Evolutionary conservation across 2,329 filamentous ascomycete species (phyloP).

Genomic region (Neofusicoccum kwambonambiense): DNA sequence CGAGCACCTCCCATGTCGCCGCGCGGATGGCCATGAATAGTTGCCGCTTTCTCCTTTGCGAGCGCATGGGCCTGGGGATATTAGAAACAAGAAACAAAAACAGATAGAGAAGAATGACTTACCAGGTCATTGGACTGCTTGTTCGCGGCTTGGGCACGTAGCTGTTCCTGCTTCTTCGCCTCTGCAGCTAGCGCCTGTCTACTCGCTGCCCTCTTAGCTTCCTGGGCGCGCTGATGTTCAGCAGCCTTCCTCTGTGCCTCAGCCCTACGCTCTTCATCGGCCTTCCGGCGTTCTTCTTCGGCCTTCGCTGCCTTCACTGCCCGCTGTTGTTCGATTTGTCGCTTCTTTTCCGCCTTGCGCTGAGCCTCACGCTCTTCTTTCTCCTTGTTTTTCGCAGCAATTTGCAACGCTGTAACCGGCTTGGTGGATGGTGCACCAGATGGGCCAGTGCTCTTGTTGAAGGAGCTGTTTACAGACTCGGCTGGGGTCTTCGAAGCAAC

Average conservation of each 20-base stretch:
- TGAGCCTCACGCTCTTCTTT: slow-evolving; percentile 80
- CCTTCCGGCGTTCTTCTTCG: slow-evolving; percentile 44
- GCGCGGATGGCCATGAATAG: slow-evolving; percentile 38
- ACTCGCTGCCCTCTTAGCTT: slow-evolving; percentile 37
- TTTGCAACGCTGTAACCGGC: slow-evolving; percentile 54
- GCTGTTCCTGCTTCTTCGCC: slow-evolving; percentile 24
- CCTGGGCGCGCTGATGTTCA: slow-evolving; percentile 38
- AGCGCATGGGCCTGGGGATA: slow-evolving; percentile 21
- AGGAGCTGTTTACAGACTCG: slow-evolving; percentile 21
- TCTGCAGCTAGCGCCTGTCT: slow-evolving; percentile 30
- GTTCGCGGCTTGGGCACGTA: slow-evolving; percentile 16
- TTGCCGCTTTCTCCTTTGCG: slow-evolving; percentile 26
- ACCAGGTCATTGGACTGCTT: slow-evolving; percentile 26
- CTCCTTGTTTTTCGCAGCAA: slow-evolving; percentile 79
- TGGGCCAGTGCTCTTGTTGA: background rate
- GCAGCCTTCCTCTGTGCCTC: slow-evolving; percentile 40
- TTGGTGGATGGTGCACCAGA: slow-evolving; percentile 1
- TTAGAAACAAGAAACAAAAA: background rate
- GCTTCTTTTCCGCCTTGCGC: slow-evolving; percentile 76
- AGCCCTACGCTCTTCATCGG: slow-evolving; percentile 28
- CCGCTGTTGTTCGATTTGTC: slow-evolving; percentile 75
- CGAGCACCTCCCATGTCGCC: slow-evolving; percentile 52
- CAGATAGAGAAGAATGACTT: background rate
- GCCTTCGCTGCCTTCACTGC: slow-evolving; percentile 63
- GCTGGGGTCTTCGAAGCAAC: slow-evolving; percentile 9